phyloP scores from a whole-genome alignment of 2,329 filamentous ascomycete species.

The Bipolaris cookei region DNA sequence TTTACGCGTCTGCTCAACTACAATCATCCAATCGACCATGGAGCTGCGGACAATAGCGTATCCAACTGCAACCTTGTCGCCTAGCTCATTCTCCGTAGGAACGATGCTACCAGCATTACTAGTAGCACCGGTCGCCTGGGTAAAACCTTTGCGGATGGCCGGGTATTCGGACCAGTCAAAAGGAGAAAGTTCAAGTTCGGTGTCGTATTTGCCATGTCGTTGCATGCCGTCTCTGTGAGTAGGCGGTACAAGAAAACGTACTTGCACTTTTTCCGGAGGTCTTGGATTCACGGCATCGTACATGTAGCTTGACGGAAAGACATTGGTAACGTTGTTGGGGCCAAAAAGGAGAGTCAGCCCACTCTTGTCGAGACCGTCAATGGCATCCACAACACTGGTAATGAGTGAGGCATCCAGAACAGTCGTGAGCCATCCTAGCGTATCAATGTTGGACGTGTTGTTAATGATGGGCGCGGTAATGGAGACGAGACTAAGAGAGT shows the following conservation, averaged over 20 bases:
- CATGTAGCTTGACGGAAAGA: slow-evolving; percentile 47
- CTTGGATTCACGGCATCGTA: slow-evolving; percentile 30
- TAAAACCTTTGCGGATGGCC: slow-evolving; percentile 67
- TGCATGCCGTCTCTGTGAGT: slow-evolving; percentile 28
- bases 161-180: slow-evolving; percentile 70
- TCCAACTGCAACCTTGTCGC: slow-evolving; percentile 74
- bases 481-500: slow-evolving; percentile 76
- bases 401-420: slow-evolving; percentile 73
- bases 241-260: slow-evolving; percentile 46
- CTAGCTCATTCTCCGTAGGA: slow-evolving; percentile 75
- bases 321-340: slow-evolving; percentile 69
- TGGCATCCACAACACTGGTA: slow-evolving; percentile 65
- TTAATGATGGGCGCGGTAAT: slow-evolving; percentile 80
- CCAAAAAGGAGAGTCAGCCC: slow-evolving; percentile 75
- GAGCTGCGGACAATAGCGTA: slow-evolving; percentile 72
- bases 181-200: slow-evolving; percentile 30
- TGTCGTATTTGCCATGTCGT: slow-evolving; percentile 40
- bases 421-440: slow-evolving; percentile 84
- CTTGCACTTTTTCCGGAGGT: slow-evolving; percentile 33
- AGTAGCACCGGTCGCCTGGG: slow-evolving; percentile 50
- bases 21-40: slow-evolving; percentile 80
- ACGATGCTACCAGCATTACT: slow-evolving; percentile 75
- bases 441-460: slow-evolving; percentile 64
- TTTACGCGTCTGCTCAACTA: slow-evolving; percentile 75
- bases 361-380: slow-evolving; percentile 72